A percentile compares a stretch with the other conserved stretches of the same genome.
These are phyloP conservation scores for Diaporthe helianthi DNA, from an alignment of 2,329 filamentous ascomycete genomes.

Conservation along the genomic window DNA sequence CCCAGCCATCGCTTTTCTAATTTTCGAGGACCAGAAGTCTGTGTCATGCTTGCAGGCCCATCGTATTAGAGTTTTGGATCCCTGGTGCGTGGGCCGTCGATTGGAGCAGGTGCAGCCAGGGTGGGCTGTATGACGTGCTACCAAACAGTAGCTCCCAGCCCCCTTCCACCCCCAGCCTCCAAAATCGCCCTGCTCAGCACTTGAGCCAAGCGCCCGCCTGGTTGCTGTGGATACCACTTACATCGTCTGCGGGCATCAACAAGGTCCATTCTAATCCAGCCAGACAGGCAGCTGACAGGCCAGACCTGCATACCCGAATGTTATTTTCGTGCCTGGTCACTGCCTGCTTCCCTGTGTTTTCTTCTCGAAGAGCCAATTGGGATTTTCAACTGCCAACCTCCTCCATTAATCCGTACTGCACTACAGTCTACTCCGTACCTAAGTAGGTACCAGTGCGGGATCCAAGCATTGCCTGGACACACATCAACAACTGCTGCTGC, in stretches of 20 bases:
- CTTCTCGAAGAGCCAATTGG: slow-evolving; percentile 5
- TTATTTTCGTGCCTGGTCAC: slow-evolving; percentile 15
- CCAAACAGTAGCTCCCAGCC: slow-evolving; percentile 10
- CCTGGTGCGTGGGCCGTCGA: background rate
- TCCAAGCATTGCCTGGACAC: slow-evolving; percentile 4
- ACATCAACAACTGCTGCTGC: slow-evolving; percentile 11
- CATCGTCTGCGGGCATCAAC: slow-evolving; percentile 12
- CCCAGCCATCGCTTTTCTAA: slow-evolving; percentile 29
- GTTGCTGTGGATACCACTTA: slow-evolving; percentile 26
- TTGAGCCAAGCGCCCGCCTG: slow-evolving; percentile 7
- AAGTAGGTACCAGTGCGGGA: slow-evolving; percentile 10
- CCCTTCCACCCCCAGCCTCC: slow-evolving; percentile 19
- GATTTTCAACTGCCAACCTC: slow-evolving; percentile 1
- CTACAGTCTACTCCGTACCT: too few species aligned
- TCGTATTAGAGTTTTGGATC: slow-evolving; percentile 20
- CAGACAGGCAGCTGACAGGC: too few species aligned
- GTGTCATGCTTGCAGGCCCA: slow-evolving; percentile 4
- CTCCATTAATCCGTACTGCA: too few species aligned
- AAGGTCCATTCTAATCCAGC: too few species aligned
- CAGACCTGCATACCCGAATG: slow-evolving; percentile 16
- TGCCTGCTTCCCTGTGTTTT: slow-evolving; percentile 11
- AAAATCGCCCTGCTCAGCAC: slow-evolving; percentile 1
- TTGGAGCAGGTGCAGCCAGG: slow-evolving; percentile 10
- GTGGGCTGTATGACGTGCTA: slow-evolving; percentile 15
- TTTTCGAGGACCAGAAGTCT: slow-evolving; percentile 15